phyloP scores from a whole-genome alignment of 1,139 yeast species.

The Geotrichum carabidarum region DNA sequence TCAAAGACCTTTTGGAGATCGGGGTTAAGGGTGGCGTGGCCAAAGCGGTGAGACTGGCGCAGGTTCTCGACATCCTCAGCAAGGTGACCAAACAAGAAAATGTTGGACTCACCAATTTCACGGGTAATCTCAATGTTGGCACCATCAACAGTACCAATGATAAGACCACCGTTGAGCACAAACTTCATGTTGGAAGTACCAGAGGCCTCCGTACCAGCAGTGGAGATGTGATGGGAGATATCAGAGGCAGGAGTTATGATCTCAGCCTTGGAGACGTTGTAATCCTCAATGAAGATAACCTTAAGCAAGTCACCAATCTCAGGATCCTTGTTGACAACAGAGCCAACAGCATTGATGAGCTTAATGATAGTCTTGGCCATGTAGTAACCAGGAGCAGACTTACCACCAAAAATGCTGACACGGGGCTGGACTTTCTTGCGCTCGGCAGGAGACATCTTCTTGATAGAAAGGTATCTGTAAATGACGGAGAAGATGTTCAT shows the following conservation, averaged over 20 bases:
- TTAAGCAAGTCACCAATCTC: conserved; percentile 72
- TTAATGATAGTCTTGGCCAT: conserved; percentile 90
- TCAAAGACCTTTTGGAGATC: conserved; percentile 58
- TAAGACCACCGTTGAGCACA: conserved; percentile 87
- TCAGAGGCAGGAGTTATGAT: conserved; percentile 86
- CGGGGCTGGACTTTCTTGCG: conserved; percentile 66
- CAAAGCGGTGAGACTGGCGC: conserved; percentile 67
- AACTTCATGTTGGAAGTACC: conserved; percentile 97
- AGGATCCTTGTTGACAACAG: conserved; percentile 70
- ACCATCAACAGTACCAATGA: conserved; percentile 94
- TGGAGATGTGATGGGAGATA: conserved; percentile 89
- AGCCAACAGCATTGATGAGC: conserved; percentile 74
- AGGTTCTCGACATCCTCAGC: conserved; percentile 85
- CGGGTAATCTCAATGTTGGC: conserved; percentile 94
- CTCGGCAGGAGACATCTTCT: conserved; percentile 61
- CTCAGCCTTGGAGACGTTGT: conserved; percentile 91
- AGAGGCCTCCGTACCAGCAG: conserved; percentile 96
- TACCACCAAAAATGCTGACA: conserved; percentile 85
- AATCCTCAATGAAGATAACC: conserved; percentile 85
- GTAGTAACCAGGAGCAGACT: conserved; percentile 94
- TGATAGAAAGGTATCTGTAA: conserved; percentile 71
- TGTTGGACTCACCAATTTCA: conserved; percentile 89
- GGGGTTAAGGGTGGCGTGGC: conserved; percentile 43
- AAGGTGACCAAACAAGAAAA: conserved; percentile 84
- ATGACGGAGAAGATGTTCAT: conserved; percentile 86